These are phyloP conservation scores for Pyrus communis DNA, from an alignment of 306 rosid genomes.

Conservation along the genomic window DNA sequence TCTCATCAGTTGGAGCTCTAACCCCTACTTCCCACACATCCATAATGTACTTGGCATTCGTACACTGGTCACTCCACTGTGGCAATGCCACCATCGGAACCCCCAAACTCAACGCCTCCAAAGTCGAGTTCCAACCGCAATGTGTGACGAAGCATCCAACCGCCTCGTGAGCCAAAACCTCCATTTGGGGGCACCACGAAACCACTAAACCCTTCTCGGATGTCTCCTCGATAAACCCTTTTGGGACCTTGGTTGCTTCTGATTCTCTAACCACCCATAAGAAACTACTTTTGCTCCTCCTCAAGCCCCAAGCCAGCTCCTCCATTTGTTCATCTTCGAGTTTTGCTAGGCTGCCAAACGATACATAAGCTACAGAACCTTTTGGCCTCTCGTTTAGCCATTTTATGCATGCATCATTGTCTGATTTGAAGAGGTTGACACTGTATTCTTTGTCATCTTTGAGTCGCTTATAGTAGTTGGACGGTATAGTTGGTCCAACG, in stretches of 20 bases:
- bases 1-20: neutral
- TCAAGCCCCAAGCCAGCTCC: too few relatives aligned
- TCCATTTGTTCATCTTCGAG: too few relatives aligned
- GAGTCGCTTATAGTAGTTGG: too few relatives aligned
- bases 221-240: slow-evolving; percentile 13
- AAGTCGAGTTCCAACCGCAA: slow-evolving; percentile 10
- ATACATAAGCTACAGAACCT: too few relatives aligned
- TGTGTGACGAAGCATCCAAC: slow-evolving; percentile 3
- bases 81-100: neutral
- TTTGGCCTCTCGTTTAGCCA: too few relatives aligned
- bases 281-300: too few relatives aligned
- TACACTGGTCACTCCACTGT: neutral
- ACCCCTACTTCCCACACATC: slow-evolving; percentile 4
- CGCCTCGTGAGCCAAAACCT: neutral
- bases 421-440: too few relatives aligned
- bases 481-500: neutral
- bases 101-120: slow-evolving; percentile 6
- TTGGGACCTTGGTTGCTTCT: neutral
- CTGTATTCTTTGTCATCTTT: too few relatives aligned
- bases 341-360: too few relatives aligned
- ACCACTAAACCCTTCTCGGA: neutral
- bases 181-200: slow-evolving; percentile 3
- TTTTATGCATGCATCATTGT: too few relatives aligned
- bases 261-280: too few relatives aligned
- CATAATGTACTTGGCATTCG: neutral